These are phyloP conservation scores for Phialocephala sp. DNA, from an alignment of 2,329 filamentous ascomycete genomes.

Conservation along the genomic window DNA sequence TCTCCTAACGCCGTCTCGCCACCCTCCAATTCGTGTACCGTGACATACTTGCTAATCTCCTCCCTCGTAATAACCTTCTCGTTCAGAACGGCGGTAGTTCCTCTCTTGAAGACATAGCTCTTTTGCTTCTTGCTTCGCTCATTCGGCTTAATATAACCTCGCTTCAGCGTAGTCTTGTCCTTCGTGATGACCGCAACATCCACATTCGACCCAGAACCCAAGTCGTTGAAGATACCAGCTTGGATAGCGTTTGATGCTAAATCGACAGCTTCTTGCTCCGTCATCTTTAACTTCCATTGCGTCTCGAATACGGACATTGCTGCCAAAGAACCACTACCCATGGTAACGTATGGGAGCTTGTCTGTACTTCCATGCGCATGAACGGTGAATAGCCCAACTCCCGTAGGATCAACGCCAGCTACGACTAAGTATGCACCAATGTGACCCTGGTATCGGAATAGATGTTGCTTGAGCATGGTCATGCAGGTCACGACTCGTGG, in stretches of 20 bases:
- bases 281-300: conserved; percentile 83
- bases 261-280: conserved; percentile 79
- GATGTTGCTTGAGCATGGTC: conserved; percentile 99
- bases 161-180: conserved; percentile 91
- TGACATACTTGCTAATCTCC: conserved; percentile 93
- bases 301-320: conserved; percentile 99
- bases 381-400: conserved; percentile 94
- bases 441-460: conserved; percentile 97
- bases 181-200: conserved; percentile 95
- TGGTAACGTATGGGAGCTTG: conserved; percentile 98
- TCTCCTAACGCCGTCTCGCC: conserved; percentile 64
- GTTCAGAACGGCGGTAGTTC: conserved; percentile 94
- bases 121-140: conserved; percentile 88
- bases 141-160: conserved; percentile 94
- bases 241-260: conserved; percentile 86
- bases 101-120: conserved; percentile 88
- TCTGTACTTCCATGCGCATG: conserved; percentile 98
- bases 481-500: conserved; percentile 98
- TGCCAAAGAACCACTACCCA: conserved; percentile 94
- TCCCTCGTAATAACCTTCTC: conserved; percentile 95
- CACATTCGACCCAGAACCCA: conserved; percentile 96
- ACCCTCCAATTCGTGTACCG: conserved; percentile 76
- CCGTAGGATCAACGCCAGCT: conserved; percentile 94
- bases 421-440: conserved; percentile 98
- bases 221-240: conserved; percentile 98